Conservation (phyloP, 805 yeast genomes). For the Lipomyces yamanashiensis region DNA sequence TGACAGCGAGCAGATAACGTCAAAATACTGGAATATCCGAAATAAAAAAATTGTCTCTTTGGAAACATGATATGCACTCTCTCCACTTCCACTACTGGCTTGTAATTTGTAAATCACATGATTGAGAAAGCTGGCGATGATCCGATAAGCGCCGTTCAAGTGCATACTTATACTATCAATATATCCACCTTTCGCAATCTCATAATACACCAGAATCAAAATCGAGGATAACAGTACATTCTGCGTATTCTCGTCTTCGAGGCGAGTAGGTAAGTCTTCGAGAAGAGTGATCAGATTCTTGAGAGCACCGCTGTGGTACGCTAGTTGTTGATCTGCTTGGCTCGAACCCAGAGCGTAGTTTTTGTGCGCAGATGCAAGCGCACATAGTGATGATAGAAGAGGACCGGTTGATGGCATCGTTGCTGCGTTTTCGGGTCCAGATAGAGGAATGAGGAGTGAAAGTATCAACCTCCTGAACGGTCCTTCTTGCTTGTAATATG, state of each 20-base stretch:
- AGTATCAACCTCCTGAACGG: slow-evolving; percentile 28
- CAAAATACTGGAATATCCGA: slow-evolving; percentile 36
- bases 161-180: slow-evolving; percentile 31
- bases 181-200: slow-evolving; percentile 35
- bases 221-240: slow-evolving; percentile 31
- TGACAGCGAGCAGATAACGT: slow-evolving; percentile 34
- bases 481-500: slow-evolving; percentile 29
- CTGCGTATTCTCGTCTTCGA: slow-evolving; percentile 33
- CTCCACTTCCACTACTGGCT: slow-evolving; percentile 2
- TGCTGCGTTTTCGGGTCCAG: background rate
- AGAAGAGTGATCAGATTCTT: slow-evolving; percentile 24
- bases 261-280: slow-evolving; percentile 25
- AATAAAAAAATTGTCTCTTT: slow-evolving; percentile 31
- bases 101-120: slow-evolving; percentile 28
- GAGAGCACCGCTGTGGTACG: slow-evolving; percentile 33
- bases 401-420: slow-evolving; percentile 13
- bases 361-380: slow-evolving; percentile 34
- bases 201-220: slow-evolving; percentile 33
- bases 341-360: slow-evolving; percentile 23
- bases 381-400: slow-evolving; percentile 30
- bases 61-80: slow-evolving; percentile 14
- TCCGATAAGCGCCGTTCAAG: slow-evolving; percentile 33
- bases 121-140: slow-evolving; percentile 32
- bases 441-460: slow-evolving; percentile 24
- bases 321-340: slow-evolving; percentile 20